Base-by-base conservation (phyloP, 2,329 filamentous ascomycete species). In the Claviceps cyperi region DNA sequence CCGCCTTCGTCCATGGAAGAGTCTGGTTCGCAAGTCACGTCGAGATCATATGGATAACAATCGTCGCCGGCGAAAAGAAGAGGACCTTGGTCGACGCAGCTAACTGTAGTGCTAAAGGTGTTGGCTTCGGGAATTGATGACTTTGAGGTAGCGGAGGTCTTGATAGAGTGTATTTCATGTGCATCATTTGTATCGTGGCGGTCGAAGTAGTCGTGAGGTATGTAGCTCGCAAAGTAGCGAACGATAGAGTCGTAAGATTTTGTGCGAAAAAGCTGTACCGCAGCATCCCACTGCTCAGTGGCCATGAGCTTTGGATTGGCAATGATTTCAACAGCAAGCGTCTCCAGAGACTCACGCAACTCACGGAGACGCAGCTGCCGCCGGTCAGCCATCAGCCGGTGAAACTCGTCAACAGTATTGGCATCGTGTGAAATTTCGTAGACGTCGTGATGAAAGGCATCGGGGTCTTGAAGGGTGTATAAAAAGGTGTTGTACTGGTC, bases 391-490 rank as follows among this genome's bases (percentile, higher is more conserved):
- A 80, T 69, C 51, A 77, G 62, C 44, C 64, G 66, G 57, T 80
- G 73, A 57, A 80, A 78, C 57, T 80, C 73, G 45, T 72, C 72
- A 50, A 64, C 53, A n/a, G 71, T 70, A 50, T 65, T 63, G 49
- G 77, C 76, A 49, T 69, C 64, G 59, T 64, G 68, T 37, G 77
- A 76, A 47, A 80, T 70, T 63, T 80, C 77, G 65, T 65, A 77
- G 54, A 80, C 77, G 59, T 80, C 77, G 61, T 78, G 74, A 60
- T 80, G 75, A 53, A 80, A 80, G 48, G 77, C 76, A 54, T 78
- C 73, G 55, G 75, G 73, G 62, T 80, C 77, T 58, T 78, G 76
- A 32, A 80, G 72, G 44, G 71, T 66, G 48, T 73, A 73, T 47
- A 72, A 65, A 49, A 79, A 66, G 46, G 77, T 80, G 64, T 80